These are phyloP conservation scores for Thelephora aurantiotincta DNA, from an alignment of 768 basidiomycete genomes.

Conservation along the genomic window DNA sequence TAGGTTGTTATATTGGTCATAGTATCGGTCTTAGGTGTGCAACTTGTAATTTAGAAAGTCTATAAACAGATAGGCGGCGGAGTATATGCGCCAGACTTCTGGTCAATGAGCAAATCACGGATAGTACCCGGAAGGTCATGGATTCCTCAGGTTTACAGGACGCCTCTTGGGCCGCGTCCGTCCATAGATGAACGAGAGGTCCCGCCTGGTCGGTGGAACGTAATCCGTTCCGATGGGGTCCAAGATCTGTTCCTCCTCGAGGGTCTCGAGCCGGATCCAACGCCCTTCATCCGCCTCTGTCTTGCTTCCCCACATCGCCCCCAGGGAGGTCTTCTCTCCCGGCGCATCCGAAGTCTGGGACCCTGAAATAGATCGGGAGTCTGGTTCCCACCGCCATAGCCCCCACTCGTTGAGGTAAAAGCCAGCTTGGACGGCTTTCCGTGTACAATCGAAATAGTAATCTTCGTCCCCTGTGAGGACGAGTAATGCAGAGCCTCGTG, in stretches of 20 bases:
- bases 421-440: neutral
- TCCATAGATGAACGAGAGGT: conserved; percentile 6
- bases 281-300: neutral
- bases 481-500: neutral
- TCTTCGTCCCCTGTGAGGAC: neutral
- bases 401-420: neutral
- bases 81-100: neutral
- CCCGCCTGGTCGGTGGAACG: conserved; percentile 6
- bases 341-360: neutral
- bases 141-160: neutral
- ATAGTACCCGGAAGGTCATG: neutral
- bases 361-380: neutral
- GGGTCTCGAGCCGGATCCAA: conserved; percentile 9
- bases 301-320: neutral
- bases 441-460: neutral
- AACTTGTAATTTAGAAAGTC: too few species aligned
- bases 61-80: too few species aligned
- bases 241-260: conserved; percentile 7
- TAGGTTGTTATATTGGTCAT: too few species aligned
- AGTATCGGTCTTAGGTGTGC: too few species aligned
- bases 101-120: neutral
- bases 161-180: neutral
- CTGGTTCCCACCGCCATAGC: neutral
- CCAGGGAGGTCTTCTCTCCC: neutral
- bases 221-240: conserved; percentile 6